Conservation (phyloP, 2,329 filamentous ascomycete genomes). For the Talaromyces rugulosus region DNA sequence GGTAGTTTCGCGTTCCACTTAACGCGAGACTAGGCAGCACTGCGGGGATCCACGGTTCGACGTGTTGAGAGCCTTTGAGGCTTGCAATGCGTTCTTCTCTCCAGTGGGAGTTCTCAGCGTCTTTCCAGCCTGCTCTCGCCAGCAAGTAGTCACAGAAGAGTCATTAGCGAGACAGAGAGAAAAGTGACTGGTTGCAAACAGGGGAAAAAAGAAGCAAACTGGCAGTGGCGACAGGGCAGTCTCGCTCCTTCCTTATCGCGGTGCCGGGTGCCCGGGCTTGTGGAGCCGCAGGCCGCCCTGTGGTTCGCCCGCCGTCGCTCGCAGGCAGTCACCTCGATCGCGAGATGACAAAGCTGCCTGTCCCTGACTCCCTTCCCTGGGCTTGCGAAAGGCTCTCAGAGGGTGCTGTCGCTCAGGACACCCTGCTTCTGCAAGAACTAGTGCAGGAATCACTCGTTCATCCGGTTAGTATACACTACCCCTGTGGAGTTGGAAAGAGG, state of each 20-base stretch:
- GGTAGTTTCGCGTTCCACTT: conserved; percentile 40
- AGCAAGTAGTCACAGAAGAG: neutral
- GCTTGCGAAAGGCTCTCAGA: too few relatives aligned
- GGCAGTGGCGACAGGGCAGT: neutral
- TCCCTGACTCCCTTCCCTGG: too few relatives aligned
- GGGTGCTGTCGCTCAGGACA: neutral
- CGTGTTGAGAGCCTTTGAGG: neutral
- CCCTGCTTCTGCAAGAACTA: neutral
- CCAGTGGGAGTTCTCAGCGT: neutral
- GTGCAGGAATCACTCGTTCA: neutral
- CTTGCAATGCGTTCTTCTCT: neutral
- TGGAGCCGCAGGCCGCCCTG: neutral
- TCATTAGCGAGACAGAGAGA: neutral
- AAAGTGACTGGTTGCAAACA: neutral
- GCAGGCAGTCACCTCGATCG: neutral
- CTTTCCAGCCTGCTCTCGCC: neutral
- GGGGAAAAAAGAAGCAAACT: neutral
- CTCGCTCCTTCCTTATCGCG: conserved; percentile 1
- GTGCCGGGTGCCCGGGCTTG: neutral
- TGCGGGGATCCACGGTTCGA: neutral
- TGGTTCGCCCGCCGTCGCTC: neutral
- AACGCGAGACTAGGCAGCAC: conserved; percentile 20
- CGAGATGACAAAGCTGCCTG: neutral
- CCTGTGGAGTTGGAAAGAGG: neutral
- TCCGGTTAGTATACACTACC: neutral